A percentile compares a stretch with the other conserved stretches of the same genome.
These are phyloP conservation scores for Wolfiporia cocos DNA, from an alignment of 1,284 basidiomycete species.

Conservation along the genomic window DNA sequence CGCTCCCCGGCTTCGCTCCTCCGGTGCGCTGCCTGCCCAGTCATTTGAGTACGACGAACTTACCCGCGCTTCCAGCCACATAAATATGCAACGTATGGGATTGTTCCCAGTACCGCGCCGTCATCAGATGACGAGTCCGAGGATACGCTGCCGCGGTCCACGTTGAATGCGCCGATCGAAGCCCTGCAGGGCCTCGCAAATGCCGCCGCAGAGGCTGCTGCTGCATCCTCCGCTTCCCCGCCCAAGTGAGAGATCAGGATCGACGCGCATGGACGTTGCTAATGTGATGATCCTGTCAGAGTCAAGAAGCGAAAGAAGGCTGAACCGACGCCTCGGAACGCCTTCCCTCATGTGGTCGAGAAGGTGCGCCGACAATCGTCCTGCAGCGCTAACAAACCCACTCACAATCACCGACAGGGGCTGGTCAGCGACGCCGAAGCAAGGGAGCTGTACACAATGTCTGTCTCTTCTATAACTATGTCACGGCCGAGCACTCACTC, in stretches of 20 bases:
- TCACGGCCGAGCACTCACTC: background rate
- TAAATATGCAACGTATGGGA: slow-evolving; percentile 88
- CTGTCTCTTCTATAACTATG: slow-evolving; percentile 16
- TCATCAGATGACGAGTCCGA: slow-evolving; percentile 88
- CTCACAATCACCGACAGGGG: too few relatives aligned
- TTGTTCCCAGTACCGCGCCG: slow-evolving; percentile 72
- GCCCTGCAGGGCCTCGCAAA: slow-evolving; percentile 90
- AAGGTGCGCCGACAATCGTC: too few relatives aligned
- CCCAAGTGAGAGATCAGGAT: slow-evolving; percentile 47
- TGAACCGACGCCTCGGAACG: slow-evolving; percentile 82
- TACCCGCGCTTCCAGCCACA: slow-evolving; percentile 53
- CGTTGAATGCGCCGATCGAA: slow-evolving; percentile 87
- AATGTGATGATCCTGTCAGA: slow-evolving; percentile 30
- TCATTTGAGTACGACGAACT: background rate
- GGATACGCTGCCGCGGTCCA: slow-evolving; percentile 74
- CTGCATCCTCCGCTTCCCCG: slow-evolving; percentile 45
- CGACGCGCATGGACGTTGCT: too few relatives aligned
- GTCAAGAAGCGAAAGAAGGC: slow-evolving; percentile 84
- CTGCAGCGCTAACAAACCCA: too few relatives aligned
- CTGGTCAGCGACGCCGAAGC: slow-evolving; percentile 74
- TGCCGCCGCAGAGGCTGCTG: slow-evolving; percentile 88
- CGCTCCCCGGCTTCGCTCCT: slow-evolving; percentile 84
- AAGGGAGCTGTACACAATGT: slow-evolving; percentile 80
- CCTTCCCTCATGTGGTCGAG: slow-evolving; percentile 79
- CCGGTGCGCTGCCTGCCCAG: slow-evolving; percentile 48